Percentiles rank a stretch among this genome's conserved stretches.
Evolutionary conservation across 208 protist species (phyloP).

Genomic region (Trypanosoma rangeli): DNA sequence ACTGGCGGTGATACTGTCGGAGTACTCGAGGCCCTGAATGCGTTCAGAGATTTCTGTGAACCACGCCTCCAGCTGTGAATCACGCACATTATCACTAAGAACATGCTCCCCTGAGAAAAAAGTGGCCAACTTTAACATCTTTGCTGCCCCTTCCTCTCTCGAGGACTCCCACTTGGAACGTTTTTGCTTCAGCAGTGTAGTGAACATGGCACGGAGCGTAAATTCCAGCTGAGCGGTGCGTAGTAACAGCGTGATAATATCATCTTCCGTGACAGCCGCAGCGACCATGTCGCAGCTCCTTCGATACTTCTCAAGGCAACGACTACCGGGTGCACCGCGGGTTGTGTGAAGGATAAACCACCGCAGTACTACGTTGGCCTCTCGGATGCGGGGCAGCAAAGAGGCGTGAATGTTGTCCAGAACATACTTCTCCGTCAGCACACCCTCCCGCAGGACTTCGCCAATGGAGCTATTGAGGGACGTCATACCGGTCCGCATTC

Average conservation of each 20-base stretch:
- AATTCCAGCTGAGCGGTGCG: conserved; percentile 95
- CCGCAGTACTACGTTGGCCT: conserved; percentile 94
- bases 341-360: conserved; percentile 95
- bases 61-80: conserved; percentile 94
- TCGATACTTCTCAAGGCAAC: conserved; percentile 26
- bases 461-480: conserved; percentile 40
- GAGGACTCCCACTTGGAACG: conserved; percentile 84
- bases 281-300: conserved; percentile 36
- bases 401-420: conserved; percentile 88
- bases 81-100: conserved; percentile 67
- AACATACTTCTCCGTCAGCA: conserved; percentile 94
- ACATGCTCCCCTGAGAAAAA: conserved; percentile 95
- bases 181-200: conserved; percentile 88
- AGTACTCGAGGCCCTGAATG: conserved; percentile 55
- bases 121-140: conserved; percentile 75
- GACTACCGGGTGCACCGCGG: conserved; percentile 16
- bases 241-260: conserved; percentile 91
- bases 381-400: conserved; percentile 88
- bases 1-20: conserved; percentile 76
- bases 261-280: conserved; percentile 41
- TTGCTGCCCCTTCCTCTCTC: conserved; percentile 54
- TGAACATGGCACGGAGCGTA: conserved; percentile 87
- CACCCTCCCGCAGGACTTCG: conserved; percentile 79
- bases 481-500: conserved; percentile 45
- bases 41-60: conserved; percentile 88